Base-by-base conservation (phyloP, 257 asterid species). In the Linderniella brevidens region DNA sequence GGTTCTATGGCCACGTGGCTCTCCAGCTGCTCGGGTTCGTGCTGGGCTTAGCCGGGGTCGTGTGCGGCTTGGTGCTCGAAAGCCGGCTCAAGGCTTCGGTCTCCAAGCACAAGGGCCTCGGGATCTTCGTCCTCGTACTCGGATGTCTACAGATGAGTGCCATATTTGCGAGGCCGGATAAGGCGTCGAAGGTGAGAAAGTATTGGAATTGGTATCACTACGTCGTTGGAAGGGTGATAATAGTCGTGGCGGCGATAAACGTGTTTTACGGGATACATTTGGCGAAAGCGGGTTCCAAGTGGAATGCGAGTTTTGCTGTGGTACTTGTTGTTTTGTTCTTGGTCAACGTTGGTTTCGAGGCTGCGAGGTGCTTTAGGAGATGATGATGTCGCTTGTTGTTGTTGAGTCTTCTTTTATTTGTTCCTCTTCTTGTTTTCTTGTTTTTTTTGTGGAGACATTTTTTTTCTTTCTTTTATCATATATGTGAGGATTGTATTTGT, bases 161-260 rank as follows among this genome's bases (percentile, higher is more conserved):
- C 1, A 11, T 81, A 50, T 59, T 90, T 66, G 75, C 58, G 19
- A 61, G 99, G 59, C 96, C 99, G 13, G 66, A 60, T 37, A 85
- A 81, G 64, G 60, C 59, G 10, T 71, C 96, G 0, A 81, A 90
- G 53, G 59, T 62, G 8, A 61, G 99, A 37, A 75, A 75, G 19
- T 85, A 81, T 13, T 90, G 99, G 99, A 90, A 81, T 57, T 85
- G 93, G 94, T 90, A 85, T 18, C 99, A 90, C 68, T 51, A 41
- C 9, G 62, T 56, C 0, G 65, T 75, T 35, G 99, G 99, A 38
- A 69, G 94, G 51, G 9, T 42, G 15, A 41, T 90, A 36, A 64
- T 90, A 52, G 9, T 90, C 10, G 53, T 82, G 54, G 94, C 93
- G 0, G 82, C 64, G 0, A 42, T 56, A 4, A 90, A 90, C 55